Percentiles rank a stretch among this genome's conserved stretches.
phyloP scores from a whole-genome alignment of 768 basidiomycete species.

The Imleria badia region DNA sequence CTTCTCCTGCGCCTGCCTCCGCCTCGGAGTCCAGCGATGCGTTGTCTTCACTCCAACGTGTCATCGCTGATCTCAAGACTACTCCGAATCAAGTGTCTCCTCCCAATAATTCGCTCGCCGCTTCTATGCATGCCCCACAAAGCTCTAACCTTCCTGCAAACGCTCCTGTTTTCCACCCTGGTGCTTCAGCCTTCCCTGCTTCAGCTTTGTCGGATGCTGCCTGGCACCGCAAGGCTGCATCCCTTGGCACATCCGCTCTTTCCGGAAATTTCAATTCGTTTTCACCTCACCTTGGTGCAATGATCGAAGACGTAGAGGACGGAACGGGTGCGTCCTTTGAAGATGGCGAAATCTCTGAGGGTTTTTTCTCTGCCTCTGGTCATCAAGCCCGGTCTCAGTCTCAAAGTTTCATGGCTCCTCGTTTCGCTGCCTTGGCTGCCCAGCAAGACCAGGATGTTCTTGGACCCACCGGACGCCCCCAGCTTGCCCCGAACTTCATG shows the following conservation, averaged over 20 bases:
- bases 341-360: constrained; percentile 78
- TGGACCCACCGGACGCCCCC: constrained; percentile 79
- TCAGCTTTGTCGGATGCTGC: constrained; percentile 44
- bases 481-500: constrained; percentile 89
- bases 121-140: constrained; percentile 50
- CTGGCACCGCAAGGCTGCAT: constrained; percentile 81
- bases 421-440: constrained; percentile 78
- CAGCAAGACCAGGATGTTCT: constrained; percentile 65
- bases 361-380: constrained; percentile 44
- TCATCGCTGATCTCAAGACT: constrained; percentile 92
- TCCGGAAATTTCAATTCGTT: constrained; percentile 67
- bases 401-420: constrained; percentile 85
- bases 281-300: constrained; percentile 77
- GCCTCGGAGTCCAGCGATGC: constrained; percentile 72
- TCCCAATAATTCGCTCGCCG: constrained; percentile 39
- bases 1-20: constrained; percentile 50
- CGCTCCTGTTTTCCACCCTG: constrained; percentile 75
- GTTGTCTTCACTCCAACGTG: constrained; percentile 83
- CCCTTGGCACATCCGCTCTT: constrained; percentile 59
- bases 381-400: constrained; percentile 76
- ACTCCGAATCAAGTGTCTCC: constrained; percentile 51
- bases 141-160: constrained; percentile 59
- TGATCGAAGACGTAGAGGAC: constrained; percentile 83
- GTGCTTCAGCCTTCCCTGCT: constrained; percentile 55
- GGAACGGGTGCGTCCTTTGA: constrained; percentile 51